These are phyloP conservation scores for Aspergillus bridgeri DNA, from an alignment of 495 filamentous ascomycete genomes.

Conservation along the genomic window DNA sequence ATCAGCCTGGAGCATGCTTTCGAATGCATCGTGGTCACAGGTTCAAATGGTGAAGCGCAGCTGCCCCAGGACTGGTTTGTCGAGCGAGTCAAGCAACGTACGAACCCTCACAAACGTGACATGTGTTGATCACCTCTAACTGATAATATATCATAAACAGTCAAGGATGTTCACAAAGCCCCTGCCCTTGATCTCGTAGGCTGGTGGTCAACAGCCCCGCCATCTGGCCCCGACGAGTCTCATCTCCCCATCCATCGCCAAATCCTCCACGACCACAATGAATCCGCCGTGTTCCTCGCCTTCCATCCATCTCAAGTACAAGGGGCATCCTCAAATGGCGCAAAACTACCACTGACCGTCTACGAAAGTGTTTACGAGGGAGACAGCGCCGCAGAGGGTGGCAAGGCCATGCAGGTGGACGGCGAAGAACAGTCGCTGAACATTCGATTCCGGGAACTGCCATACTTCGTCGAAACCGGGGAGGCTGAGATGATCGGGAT, in stretches of 20 bases:
- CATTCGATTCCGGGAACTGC: constrained; percentile 76
- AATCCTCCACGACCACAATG: constrained; percentile 70
- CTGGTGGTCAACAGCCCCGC: constrained; percentile 85
- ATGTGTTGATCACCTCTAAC: not conserved
- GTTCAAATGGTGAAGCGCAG: constrained; percentile 49
- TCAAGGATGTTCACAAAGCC: constrained; percentile 83
- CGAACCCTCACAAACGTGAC: constrained; percentile 17
- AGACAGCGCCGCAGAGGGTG: constrained; percentile 50
- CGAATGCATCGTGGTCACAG: constrained; percentile 59
- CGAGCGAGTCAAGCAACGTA: constrained; percentile 80
- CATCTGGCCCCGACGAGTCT: constrained; percentile 61
- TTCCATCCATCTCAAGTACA: constrained; percentile 67
- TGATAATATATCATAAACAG: constrained; percentile 34
- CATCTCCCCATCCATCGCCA: constrained; percentile 74
- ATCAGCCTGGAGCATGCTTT: constrained; percentile 92
- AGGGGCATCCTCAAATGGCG: constrained; percentile 50
- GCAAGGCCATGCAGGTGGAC: constrained; percentile 71
- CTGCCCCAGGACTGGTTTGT: constrained; percentile 70
- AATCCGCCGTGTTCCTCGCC: constrained; percentile 80
- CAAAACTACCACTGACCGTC: constrained; percentile 82
- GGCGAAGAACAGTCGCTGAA: constrained; percentile 53
- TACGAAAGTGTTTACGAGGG: constrained; percentile 83
- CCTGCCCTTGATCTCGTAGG: constrained; percentile 85
- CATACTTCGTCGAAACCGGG: constrained; percentile 85
- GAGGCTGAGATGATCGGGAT: constrained; percentile 98